Evolutionary conservation across 2,329 filamentous ascomycete species (phyloP), one percentile per base, ranked within the genome.

Genomic region (Fonsecaea erecta): DNA sequence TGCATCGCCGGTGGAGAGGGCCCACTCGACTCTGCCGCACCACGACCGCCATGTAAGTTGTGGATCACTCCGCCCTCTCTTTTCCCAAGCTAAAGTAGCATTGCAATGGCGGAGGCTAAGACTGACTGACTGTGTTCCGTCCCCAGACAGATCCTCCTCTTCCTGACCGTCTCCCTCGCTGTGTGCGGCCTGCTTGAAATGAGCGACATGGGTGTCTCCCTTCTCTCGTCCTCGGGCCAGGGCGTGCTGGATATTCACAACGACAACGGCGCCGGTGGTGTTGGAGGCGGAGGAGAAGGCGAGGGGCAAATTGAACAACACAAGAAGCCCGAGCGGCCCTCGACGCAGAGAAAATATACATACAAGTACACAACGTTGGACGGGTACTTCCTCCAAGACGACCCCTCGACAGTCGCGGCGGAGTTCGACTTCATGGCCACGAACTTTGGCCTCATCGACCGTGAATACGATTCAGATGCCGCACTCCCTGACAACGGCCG

Each of bases 121-220:
- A 21, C 30, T 8, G n/a, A n/a, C n/a, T n/a, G n/a, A n/a, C n/a
- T n/a, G n/a, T 30, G 26, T 32, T 12, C 12, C 26, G 4, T 12
- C 8, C 24, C 7, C 53, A 67, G 65, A 52, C 67, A 60, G 8
- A 37, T 69, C 46, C 64, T 69, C 73, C 90, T 86, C 68, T 81
- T 82, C 73, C 91, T 86, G 59, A 96, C 87, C 26, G 87, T 84
- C 79, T 93, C 95, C 62, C 88, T 88, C 48, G 85, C 84, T 60
- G 90, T 86, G 46, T 79, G 78, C 53, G 76, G 77, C 21, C 77
- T 79, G 14, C 64, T 69, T 30, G 48, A 67, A 35, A 61, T 62
- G 54, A 65, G 35, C 55, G 54, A 67, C 67, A 32, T 51, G 28
- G 53, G 60, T 46, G 26, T 30, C 3, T 54, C 63, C 4, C 48